Evolutionary conservation across 306 rosid species (phyloP).

Genomic region (Trifolium fragiferum): DNA sequence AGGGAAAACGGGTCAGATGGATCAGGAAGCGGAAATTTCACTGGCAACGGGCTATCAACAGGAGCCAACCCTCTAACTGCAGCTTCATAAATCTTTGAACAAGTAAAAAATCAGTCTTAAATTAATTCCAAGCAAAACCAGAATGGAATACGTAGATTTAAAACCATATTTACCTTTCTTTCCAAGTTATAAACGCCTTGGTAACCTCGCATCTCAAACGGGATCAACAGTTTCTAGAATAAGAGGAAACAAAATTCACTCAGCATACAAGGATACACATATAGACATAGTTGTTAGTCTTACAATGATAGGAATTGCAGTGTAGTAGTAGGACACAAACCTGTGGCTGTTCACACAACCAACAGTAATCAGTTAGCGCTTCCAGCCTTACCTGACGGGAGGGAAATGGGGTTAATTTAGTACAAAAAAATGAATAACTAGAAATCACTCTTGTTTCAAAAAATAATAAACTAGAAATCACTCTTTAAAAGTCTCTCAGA

Average conservation of each 20-base stretch:
- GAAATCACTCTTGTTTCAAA: constrained; percentile 16
- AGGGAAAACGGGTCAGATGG: constrained; percentile 71
- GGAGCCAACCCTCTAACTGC: constrained; percentile 81
- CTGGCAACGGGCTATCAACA: constrained; percentile 64
- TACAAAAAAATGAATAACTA: constrained; percentile 26
- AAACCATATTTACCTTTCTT: constrained; percentile 63
- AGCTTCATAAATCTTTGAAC: constrained; percentile 69
- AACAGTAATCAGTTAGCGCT: constrained; percentile 83
- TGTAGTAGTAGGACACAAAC: constrained; percentile 45
- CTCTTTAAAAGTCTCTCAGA: not conserved
- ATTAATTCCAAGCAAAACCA: constrained; percentile 28
- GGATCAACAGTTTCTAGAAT: constrained; percentile 79
- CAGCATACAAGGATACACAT: constrained; percentile 5
- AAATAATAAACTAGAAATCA: constrained; percentile 27
- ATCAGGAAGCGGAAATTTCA: constrained; percentile 81
- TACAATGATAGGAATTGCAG: constrained; percentile 20
- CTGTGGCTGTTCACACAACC: constrained; percentile 95
- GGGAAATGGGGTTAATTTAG: constrained; percentile 31
- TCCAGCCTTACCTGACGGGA: constrained; percentile 77
- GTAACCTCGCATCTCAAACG: constrained; percentile 97
- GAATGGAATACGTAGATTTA: constrained; percentile 5
- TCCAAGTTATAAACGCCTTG: constrained; percentile 95
- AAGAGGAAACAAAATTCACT: constrained; percentile 14
- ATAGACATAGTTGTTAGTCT: not conserved
- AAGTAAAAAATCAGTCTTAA: constrained; percentile 33